Evolutionary conservation across 106 monocot genomes (phyloP), one percentile per base, ranked within the genome.

Genomic region (Dioscorea dumetorum): DNA sequence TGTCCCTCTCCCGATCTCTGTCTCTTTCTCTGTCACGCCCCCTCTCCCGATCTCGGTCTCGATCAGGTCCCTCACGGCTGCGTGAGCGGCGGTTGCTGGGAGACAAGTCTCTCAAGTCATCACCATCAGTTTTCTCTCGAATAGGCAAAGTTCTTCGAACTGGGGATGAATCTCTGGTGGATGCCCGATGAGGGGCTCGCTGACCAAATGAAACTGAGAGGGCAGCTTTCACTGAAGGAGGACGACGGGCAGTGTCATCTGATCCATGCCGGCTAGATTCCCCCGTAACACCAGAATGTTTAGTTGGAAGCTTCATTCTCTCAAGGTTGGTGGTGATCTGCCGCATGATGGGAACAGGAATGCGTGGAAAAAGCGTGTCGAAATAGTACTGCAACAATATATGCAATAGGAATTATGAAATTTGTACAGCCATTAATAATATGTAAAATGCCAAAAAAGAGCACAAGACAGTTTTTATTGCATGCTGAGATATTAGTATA

Each of bases 151-250:
- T 80, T 49, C 91, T 81, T 2, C 94, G 64, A 48, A 95, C 83
- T 20, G 94, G 94, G 4, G 94, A 95, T 13, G 94, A 91, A 24
- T 95, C 94, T 17, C 88, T 50, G 28, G 94, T 91, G 13, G 94
- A 95, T 18, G 94, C 91, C 61, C 94, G 91, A 58, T 91, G 94
- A 20, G 94, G 91, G 50, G 91, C 94, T 16, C 94, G 85, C 68
- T 95, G 94, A 17, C 94, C 94, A 75, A 95, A 95, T 17, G 94
- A 95, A 23, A 95, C 94, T 0, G 88, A 95, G 9, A 95, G 75
- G 22, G 91, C 62, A 69, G 94, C 94, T 74, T 95, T 95, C 49
- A 95, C 91, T 23, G 94, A 91, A 23, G 94, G 94, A 28, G 88
- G 94, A 4, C 94, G 76, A 24, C 85, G 87, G 21, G 91, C 90